Base-by-base conservation (phyloP, 495 filamentous ascomycete species). In the Podospora didyma region DNA sequence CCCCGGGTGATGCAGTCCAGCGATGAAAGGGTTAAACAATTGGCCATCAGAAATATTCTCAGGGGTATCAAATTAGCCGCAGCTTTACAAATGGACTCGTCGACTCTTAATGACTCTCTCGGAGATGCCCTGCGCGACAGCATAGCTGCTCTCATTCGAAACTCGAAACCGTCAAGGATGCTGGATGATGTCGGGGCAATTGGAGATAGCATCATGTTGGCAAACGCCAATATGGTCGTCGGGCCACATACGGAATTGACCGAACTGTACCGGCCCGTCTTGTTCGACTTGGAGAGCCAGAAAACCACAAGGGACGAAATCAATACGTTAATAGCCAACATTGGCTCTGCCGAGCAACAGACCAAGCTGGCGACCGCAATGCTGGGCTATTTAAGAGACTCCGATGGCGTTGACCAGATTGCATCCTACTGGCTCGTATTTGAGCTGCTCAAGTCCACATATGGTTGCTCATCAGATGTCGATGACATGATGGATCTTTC, bases 381-480 rank as follows among this genome's bases (percentile, higher is more conserved):
- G 64, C 73, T 89, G 28, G 79, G 79, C 21, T 78, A 82, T 34
- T 68, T 88, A 23, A 77, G 82, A 53, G 73, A 77, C 48, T 75
- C 76, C 10, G 73, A 79, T 10, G 83, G 82, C 4, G 68, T 77
- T 17, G 75, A 80, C 11, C 75, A 82, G 44, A 60, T 94, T 34
- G 83, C 90, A 16, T 86, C 85, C 12, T 84, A 92, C 63, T 98
- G 95, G 95, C 76, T 97, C 10, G 79, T 87, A 1, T 80, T 91
- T 53, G 84, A 87, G 42, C 75, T 94, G 7, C 69, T 95, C 35
- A 82, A 82, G 61, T 69, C 81, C 22, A 71, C 79, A 4, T 72
- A 79, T 21, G 58, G 69, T 4, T 72, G 75, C 0, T 69, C 75
- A n/a, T 67, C 78, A 46, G 76, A 77, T 39, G 68, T 89, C 3